phyloP scores from a whole-genome alignment of 306 rosid species.

The Abrus pulchellus region DNA sequence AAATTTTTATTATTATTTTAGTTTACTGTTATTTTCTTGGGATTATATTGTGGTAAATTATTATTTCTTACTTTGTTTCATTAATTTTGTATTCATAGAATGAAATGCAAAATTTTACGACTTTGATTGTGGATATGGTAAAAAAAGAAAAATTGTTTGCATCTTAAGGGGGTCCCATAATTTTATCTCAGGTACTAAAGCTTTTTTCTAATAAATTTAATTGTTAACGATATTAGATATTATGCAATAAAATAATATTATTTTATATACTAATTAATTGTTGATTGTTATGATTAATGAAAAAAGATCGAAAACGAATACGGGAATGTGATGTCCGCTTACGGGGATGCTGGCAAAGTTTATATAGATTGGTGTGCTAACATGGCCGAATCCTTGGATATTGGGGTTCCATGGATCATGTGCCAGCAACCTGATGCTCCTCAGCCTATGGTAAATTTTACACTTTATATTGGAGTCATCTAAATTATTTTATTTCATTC shows the following conservation, averaged over 20 bases:
- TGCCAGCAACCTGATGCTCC: slow-evolving; percentile 65
- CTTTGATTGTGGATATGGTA: slow-evolving; percentile 54
- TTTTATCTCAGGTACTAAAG: slow-evolving; percentile 57
- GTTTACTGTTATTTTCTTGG: not conserved
- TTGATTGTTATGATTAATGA: not conserved
- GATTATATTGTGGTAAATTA: not conserved
- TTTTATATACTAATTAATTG: not conserved
- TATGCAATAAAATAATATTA: too few relatives aligned
- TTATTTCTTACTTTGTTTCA: not conserved
- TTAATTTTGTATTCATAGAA: slow-evolving; percentile 24
- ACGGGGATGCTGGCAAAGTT: slow-evolving; percentile 65
- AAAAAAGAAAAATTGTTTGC: slow-evolving; percentile 66
- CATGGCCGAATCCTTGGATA: slow-evolving; percentile 55
- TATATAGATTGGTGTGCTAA: slow-evolving; percentile 61
- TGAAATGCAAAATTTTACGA: slow-evolving; percentile 46
- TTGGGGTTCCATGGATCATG: slow-evolving; percentile 75
- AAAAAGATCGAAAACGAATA: slow-evolving; percentile 67
- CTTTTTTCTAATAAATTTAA: not conserved
- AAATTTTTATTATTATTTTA: not conserved
- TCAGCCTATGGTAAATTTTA: slow-evolving; percentile 51
- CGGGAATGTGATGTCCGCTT: slow-evolving; percentile 57
- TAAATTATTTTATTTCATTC: not conserved
- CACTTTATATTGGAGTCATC: not conserved
- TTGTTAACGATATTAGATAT: not conserved
- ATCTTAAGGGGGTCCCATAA: slow-evolving; percentile 68